These are phyloP conservation scores for Tarenaya hassleriana DNA, from an alignment of 345 rosid genomes.

Conservation along the genomic window DNA sequence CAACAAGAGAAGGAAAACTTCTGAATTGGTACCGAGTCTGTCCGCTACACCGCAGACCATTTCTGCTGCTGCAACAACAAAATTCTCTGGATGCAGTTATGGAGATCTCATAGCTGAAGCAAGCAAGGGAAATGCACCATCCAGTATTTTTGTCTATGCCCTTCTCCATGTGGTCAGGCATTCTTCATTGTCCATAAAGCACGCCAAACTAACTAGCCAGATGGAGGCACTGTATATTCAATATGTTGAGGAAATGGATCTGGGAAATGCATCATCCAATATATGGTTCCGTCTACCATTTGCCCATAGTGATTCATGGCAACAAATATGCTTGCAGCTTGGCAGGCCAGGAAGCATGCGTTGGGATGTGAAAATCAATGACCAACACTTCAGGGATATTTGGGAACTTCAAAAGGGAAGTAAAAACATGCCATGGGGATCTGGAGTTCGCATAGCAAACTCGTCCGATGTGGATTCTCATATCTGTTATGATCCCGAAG, in stretches of 20 bases:
- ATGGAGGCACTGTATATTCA: slow-evolving; percentile 88
- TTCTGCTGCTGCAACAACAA: slow-evolving; percentile 37
- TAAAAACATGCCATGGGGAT: slow-evolving; percentile 72
- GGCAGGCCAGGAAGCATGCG: slow-evolving; percentile 97
- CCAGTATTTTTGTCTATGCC: slow-evolving; percentile 75
- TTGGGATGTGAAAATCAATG: slow-evolving; percentile 98
- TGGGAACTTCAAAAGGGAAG: slow-evolving; percentile 98
- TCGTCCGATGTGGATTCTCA: slow-evolving; percentile 92
- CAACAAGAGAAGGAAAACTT: slow-evolving; percentile 48
- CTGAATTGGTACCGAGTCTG: slow-evolving; percentile 29
- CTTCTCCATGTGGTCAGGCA: slow-evolving; percentile 93
- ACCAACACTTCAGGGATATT: slow-evolving; percentile 91
- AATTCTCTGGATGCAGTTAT: slow-evolving; percentile 54
- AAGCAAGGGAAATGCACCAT: slow-evolving; percentile 83
- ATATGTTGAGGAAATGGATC: slow-evolving; percentile 82
- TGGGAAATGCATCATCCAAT: slow-evolving; percentile 66
- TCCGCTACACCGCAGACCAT: slow-evolving; percentile 37
- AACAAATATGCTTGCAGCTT: slow-evolving; percentile 87
- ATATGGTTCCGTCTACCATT: slow-evolving; percentile 96
- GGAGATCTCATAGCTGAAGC: slow-evolving; percentile 87
- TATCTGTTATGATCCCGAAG: slow-evolving; percentile 90
- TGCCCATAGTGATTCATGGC: slow-evolving; percentile 79
- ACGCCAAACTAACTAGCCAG: slow-evolving; percentile 92
- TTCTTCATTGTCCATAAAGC: slow-evolving; percentile 84
- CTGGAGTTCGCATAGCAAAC: slow-evolving; percentile 89